Evolutionary conservation across 2,329 filamentous ascomycete species (phyloP), one percentile per base, ranked within the genome.

Genomic region (Anthostomella pinea): DNA sequence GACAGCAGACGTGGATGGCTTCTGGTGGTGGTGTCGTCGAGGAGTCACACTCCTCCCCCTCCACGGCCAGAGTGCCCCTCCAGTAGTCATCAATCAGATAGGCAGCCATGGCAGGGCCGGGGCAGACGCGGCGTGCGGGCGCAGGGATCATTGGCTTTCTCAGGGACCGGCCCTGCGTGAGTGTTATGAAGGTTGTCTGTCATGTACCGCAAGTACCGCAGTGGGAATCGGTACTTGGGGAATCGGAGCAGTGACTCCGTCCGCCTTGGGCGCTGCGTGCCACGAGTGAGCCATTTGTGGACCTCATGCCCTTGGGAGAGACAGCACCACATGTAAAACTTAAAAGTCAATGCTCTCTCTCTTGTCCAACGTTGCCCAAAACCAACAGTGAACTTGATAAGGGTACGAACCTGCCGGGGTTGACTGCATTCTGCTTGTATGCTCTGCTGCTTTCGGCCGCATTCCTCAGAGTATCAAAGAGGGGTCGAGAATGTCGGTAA

Each of bases 11-110:
- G 52, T 51, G 55, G 49, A 52, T 52, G 45, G 45, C 42, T 44
- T 38, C 48, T 50, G 52, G 27, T 51, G 48, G 52, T 55, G 52
- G 51, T 54, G 52, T 51, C 42, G 51, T 49, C 41, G 44, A 52
- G 33, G 51, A 58, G 55, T 58, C 55, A 58, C 55, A 56, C 48
- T 47, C 31, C 43, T 42, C 20, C 31, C 39, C 13, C 30, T 22
- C 23, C 19, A 22, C 30, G n/a, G n/a, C n/a, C n/a, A n/a, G n/a
- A n/a, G n/a, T n/a, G n/a, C 39, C 39, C 46, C 46, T 49, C 52
- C 49, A 51, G 48, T 52, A 48, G 35, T 53, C 48, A 48, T 46
- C 45, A n/a, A n/a, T n/a, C n/a, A n/a, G 33, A 46, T 43, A 38
- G 43, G 29, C 45, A 52, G 53, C 56, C 52, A 57, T 56, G 49